A percentile compares a stretch with the other conserved stretches of the same genome.
Conservation (phyloP, 768 basidiomycete species). For the Amanita molliuscula region DNA sequence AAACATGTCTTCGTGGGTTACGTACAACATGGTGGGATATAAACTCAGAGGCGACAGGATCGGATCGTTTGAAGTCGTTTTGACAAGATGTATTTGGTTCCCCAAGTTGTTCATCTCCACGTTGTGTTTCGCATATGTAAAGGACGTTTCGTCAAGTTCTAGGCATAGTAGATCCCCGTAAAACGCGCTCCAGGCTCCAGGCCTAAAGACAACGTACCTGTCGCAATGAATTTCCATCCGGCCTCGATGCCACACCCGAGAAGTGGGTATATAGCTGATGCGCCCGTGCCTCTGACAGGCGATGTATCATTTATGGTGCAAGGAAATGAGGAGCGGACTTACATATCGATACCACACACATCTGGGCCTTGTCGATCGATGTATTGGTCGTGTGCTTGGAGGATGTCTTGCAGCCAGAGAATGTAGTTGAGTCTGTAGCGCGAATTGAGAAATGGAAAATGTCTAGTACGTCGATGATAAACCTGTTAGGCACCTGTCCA, state of each 20-base stretch:
- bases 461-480: neutral
- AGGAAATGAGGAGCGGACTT: constrained; percentile 13
- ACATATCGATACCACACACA: constrained; percentile 68
- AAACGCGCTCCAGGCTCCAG: neutral
- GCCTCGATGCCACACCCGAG: constrained; percentile 47
- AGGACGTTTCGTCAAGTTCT: constrained; percentile 70
- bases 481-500: constrained; percentile 66
- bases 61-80: constrained; percentile 22
- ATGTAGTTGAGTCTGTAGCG: constrained; percentile 73
- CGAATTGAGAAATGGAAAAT: neutral
- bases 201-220: constrained; percentile 40
- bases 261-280: constrained; percentile 83
- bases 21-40: constrained; percentile 8
- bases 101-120: constrained; percentile 45
- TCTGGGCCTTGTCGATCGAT: constrained; percentile 7
- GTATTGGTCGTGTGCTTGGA: constrained; percentile 21
- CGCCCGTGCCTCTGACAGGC: constrained; percentile 70
- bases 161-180: neutral
- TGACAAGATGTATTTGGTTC: constrained; percentile 38
- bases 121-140: constrained; percentile 43
- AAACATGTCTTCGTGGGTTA: constrained; percentile 2
- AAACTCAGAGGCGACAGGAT: constrained; percentile 36
- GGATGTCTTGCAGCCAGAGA: constrained; percentile 72
- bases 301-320: neutral
- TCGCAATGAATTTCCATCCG: constrained; percentile 54